These are phyloP conservation scores for Gnetum montanum DNA, from an alignment of 75 land plant genomes.

Conservation along the genomic window DNA sequence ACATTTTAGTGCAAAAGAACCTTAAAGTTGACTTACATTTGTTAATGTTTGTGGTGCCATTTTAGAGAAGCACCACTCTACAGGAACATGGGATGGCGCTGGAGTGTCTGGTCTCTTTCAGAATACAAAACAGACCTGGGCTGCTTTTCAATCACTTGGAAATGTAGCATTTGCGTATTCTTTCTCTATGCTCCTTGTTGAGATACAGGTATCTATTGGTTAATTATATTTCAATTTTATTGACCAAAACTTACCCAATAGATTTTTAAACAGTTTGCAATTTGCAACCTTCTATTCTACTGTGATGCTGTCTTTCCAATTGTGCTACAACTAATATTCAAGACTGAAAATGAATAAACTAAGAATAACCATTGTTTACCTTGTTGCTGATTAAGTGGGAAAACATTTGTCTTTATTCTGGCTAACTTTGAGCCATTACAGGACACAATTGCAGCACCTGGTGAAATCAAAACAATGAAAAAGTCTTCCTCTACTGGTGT, in stretches of 20 bases:
- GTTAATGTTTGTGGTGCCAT: not conserved
- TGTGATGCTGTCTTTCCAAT: not conserved
- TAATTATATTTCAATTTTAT: not conserved
- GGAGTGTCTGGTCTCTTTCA: not conserved
- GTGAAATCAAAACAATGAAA: slow-evolving; percentile 56
- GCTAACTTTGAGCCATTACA: not conserved
- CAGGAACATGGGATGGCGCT: not conserved
- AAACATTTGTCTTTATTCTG: not conserved
- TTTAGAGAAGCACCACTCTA: slow-evolving; percentile 3
- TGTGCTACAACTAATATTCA: not conserved
- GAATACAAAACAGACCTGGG: slow-evolving; percentile 11
- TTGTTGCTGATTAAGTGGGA: not conserved
- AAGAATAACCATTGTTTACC: not conserved
- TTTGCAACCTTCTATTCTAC: not conserved
- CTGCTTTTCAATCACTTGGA: slow-evolving; percentile 35
- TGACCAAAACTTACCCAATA: not conserved
- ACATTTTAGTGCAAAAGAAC: no score
- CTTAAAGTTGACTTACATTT: not conserved
- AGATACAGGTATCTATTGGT: slow-evolving; percentile 35
- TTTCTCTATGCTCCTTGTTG: slow-evolving; percentile 36
- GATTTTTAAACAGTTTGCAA: not conserved
- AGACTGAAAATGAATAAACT: not conserved
- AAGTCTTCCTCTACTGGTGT: slow-evolving; percentile 31
- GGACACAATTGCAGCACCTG: slow-evolving; percentile 45
- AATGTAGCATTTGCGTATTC: slow-evolving; percentile 44